A percentile compares a stretch with the other conserved stretches of the same genome.
These are phyloP conservation scores for Ajuga chamaepitys DNA, from an alignment of 257 asterid species.

Conservation along the genomic window DNA sequence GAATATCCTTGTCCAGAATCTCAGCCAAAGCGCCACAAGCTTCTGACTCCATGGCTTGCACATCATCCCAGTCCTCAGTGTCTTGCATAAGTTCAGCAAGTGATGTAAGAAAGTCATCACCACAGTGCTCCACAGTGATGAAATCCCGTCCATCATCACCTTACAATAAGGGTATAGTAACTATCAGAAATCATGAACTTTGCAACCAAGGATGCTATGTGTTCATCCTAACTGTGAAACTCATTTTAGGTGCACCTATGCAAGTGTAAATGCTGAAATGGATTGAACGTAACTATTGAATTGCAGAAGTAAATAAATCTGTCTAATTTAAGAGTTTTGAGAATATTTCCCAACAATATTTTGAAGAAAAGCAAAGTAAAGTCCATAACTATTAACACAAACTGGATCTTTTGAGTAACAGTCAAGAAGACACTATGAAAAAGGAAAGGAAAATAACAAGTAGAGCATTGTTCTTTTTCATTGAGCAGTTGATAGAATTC, in stretches of 20 bases:
- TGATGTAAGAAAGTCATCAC: slow-evolving; percentile 87
- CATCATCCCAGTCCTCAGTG: slow-evolving; percentile 93
- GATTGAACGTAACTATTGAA: too few species aligned
- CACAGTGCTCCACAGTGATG: slow-evolving; percentile 79
- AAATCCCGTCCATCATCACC: slow-evolving; percentile 88
- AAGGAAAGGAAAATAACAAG: neutral
- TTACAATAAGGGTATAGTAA: slow-evolving; percentile 16
- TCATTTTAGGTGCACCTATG: too few species aligned
- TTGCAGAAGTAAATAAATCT: neutral
- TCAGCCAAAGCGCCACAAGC: slow-evolving; percentile 75
- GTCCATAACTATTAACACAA: neutral
- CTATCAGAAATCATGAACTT: neutral
- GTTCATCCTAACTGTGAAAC: too few species aligned
- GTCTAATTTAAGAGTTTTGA: neutral
- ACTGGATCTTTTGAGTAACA: neutral
- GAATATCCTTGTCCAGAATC: slow-evolving; percentile 48
- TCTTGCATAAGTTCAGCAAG: slow-evolving; percentile 75
- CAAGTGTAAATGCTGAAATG: too few species aligned
- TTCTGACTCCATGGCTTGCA: slow-evolving; percentile 77
- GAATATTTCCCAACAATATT: neutral
- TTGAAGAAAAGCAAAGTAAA: neutral
- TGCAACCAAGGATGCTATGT: neutral
- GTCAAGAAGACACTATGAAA: neutral
- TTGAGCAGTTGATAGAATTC: too few species aligned
- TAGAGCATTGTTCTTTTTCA: neutral